Percentiles rank a stretch among this genome's conserved stretches.
Evolutionary conservation across 768 basidiomycete genomes (phyloP).

Genomic region (Hysterangium stoloniferum): DNA sequence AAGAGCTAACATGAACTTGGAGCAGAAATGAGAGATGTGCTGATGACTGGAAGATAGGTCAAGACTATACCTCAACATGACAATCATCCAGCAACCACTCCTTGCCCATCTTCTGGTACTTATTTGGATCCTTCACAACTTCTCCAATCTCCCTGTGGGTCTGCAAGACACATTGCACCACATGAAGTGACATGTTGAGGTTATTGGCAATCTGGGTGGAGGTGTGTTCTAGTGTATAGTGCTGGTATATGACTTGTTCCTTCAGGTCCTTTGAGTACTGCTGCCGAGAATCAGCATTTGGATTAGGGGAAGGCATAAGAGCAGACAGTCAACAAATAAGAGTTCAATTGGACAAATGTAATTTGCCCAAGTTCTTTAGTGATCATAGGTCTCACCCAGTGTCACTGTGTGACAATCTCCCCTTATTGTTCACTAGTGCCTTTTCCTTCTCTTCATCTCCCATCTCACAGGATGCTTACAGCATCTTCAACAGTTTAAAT

Average conservation of each 20-base stretch:
- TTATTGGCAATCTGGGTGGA: neutral
- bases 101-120: neutral
- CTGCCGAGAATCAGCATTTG: no score
- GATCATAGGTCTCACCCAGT: no score
- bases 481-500: no score
- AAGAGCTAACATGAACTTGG: neutral
- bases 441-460: no score
- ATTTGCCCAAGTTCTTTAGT: no score
- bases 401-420: no score
- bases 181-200: neutral
- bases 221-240: neutral
- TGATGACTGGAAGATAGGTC: neutral
- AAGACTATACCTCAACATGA: neutral
- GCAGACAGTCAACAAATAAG: no score
- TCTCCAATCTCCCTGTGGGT: neutral
- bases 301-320: no score
- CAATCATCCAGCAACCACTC: neutral
- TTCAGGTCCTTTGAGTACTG: constrained; percentile 1
- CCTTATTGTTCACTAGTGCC: no score
- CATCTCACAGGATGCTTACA: no score
- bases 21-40: neutral
- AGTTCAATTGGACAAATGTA: no score
- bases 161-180: neutral
- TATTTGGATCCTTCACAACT: neutral
- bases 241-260: neutral